Base-by-base conservation (phyloP, 768 basidiomycete species). In the Erythrobasidium yunnanense region DNA sequence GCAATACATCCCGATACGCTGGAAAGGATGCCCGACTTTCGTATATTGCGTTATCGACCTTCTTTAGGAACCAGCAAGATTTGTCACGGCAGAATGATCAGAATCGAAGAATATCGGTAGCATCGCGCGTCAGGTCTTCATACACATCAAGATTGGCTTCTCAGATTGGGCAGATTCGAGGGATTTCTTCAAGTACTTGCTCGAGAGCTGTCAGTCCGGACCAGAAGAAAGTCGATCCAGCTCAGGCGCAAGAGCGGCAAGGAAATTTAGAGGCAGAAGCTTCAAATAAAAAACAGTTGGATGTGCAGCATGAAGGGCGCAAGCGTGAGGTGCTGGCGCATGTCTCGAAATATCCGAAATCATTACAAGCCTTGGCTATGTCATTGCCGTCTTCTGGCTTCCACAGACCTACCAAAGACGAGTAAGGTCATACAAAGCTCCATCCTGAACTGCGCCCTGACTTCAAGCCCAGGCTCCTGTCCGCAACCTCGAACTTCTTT, bases 401-500 rank as follows among this genome's bases (percentile, higher is more conserved):
- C 32, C 42, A 42, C 27, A 52, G 65, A 35, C 65, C 65, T 22
- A 66, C 65, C 8, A 66, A 55, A 22, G 65, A 66, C 32, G 65
- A 66, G 65, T 66, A 35, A 22, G 65, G 20, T 2, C 33, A 25
- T 33, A 32, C 20, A 4, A 46, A 34, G 7, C 4, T 18, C 3
- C 7, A 30, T 8, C 11, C 46, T 30, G 13, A 7, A 13, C 25
- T 52, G 17, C 29, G 17, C 25, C 20, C 32, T 17, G 6, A 55
- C 38, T 11, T 53, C 29, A 11, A 5, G 23, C 20, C 1, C 46
- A 58, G 58, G 74, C 85, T 97, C 66, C 81, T 97, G 34, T 83
- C 82, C 20, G 86, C 89, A 2, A 85, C 92, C 2, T 87, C 82
- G 30, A 85, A 86, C n/a, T 91, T 92, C 75, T 90, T 90, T 85